A percentile compares a stretch with the other conserved stretches of the same genome.
These are phyloP conservation scores for Ambispora gerdemannii DNA, from an alignment of 192 early-diverging fungal species.

Conservation along the genomic window DNA sequence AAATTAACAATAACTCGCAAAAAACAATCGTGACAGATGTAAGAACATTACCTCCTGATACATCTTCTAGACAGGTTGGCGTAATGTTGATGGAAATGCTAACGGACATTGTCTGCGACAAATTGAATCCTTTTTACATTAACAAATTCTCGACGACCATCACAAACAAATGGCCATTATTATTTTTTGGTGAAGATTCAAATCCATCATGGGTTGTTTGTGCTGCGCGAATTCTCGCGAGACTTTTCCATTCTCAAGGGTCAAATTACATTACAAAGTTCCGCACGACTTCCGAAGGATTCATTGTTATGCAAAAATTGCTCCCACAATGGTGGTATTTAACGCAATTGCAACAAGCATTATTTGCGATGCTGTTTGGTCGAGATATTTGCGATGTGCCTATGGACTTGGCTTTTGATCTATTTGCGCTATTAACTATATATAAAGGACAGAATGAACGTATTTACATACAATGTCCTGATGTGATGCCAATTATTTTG, in stretches of 20 bases:
- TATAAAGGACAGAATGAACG: constrained; percentile 33
- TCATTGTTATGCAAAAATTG: constrained; percentile 53
- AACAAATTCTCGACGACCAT: constrained; percentile 54
- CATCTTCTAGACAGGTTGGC: constrained; percentile 25
- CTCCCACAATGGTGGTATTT: constrained; percentile 59
- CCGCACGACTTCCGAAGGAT: constrained; percentile 50
- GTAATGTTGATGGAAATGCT: constrained; percentile 63
- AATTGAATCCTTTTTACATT: constrained; percentile 42
- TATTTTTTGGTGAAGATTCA: constrained; percentile 54
- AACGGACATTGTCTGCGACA: constrained; percentile 56
- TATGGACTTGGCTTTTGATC: constrained; percentile 45
- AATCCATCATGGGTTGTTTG: constrained; percentile 56
- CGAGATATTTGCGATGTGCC: constrained; percentile 52
- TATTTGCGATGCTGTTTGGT: constrained; percentile 55
- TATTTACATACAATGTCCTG: constrained; percentile 39
- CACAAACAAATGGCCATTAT: constrained; percentile 62
- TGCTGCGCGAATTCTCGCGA: constrained; percentile 49
- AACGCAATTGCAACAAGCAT: constrained; percentile 50
- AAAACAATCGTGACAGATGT: constrained; percentile 21
- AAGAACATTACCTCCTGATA: constrained; percentile 2
- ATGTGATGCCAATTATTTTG: constrained; percentile 49
- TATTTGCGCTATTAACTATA: constrained; percentile 45
- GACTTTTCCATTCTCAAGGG: constrained; percentile 48
- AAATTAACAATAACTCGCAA: neutral
- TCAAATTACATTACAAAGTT: constrained; percentile 49